Evolutionary conservation across 2,329 filamentous ascomycete species (phyloP), one percentile per base, ranked within the genome.

Genomic region (Niveomyces coronatus): DNA sequence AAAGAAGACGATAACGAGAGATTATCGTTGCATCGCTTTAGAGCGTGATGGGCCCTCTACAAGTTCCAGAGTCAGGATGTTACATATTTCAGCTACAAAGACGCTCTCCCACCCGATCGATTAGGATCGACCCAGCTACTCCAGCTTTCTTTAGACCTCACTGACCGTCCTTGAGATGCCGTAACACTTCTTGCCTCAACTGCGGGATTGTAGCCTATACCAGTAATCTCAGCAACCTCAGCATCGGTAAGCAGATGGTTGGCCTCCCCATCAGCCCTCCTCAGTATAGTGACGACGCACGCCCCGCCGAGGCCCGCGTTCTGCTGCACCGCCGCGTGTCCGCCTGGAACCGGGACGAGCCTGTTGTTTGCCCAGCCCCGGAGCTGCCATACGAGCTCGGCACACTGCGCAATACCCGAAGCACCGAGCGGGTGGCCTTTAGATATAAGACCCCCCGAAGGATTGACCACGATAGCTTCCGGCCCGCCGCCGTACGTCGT

Each of bases 341-440:
- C n/a, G n/a, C n/a, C 33, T 0, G 41, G 45, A 13, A 37, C 29
- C 4, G 40, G 37, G 9, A 45, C 48, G 3, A 50, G 44, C 2
- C 50, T 43, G 35, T 50, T 54, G 42, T 49, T 50, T 4, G 53
- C 51, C 51, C 51, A 55, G 15, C 53, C 53, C 15, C 52, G 41
- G 7, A 55, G 44, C 22, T 55, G 53, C 53, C 53, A 55, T 14
- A 47, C 47, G 4, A 55, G 37, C 31, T 55, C 53, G 9, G 52
- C 46, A 31, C 52, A 55, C 34, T 55, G 52, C 7, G 53, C 53
- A 4, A 55, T 43, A 4, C 53, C 53, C 1, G 53, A 54, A 3
- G 52, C 53, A 7, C 53, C 52, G 5, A 55, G 42, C 5, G 52
- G 52, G 29, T 55, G 53, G 10, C 53, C 53, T 40, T 55, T 55